Conservation (phyloP, 768 basidiomycete genomes). For the Tulasnella sp. region DNA sequence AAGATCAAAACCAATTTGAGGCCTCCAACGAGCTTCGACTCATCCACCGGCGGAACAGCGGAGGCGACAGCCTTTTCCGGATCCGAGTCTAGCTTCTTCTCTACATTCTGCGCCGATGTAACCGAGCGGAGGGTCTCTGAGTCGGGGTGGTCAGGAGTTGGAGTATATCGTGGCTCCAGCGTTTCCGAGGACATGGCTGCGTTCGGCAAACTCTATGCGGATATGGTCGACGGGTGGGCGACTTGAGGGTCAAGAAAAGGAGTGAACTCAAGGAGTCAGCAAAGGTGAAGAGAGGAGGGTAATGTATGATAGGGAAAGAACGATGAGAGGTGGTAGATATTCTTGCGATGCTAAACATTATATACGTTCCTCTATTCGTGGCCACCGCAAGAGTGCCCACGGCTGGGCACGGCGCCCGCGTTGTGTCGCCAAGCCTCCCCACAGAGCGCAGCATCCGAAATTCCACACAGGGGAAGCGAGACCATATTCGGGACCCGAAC, state of each 20-base stretch:
- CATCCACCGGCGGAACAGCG: not conserved
- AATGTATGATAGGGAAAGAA: not conserved
- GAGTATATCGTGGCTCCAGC: not conserved
- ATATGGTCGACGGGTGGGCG: not conserved
- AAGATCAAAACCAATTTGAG: slow-evolving; percentile 22
- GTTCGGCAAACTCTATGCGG: not conserved
- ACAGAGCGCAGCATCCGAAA: too few species aligned
- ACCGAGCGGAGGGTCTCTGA: not conserved
- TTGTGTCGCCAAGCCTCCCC: too few species aligned
- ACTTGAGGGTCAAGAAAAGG: not conserved
- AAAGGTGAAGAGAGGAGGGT: not conserved
- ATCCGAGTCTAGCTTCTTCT: not conserved
- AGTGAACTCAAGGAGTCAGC: not conserved
- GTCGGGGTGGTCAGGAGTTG: not conserved
- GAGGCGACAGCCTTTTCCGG: not conserved
- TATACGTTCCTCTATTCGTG: not conserved
- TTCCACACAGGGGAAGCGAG: too few species aligned
- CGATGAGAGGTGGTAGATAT: not conserved
- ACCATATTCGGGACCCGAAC: too few species aligned
- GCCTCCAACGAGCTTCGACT: slow-evolving; percentile 9
- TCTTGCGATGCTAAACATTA: not conserved
- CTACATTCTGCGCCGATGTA: not conserved
- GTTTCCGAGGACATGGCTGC: not conserved
- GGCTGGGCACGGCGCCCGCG: not conserved
- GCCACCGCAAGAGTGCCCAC: not conserved